Evolutionary conservation across 169 alveolate genomes (phyloP).

Genomic region (Plasmodium sp.): DNA sequence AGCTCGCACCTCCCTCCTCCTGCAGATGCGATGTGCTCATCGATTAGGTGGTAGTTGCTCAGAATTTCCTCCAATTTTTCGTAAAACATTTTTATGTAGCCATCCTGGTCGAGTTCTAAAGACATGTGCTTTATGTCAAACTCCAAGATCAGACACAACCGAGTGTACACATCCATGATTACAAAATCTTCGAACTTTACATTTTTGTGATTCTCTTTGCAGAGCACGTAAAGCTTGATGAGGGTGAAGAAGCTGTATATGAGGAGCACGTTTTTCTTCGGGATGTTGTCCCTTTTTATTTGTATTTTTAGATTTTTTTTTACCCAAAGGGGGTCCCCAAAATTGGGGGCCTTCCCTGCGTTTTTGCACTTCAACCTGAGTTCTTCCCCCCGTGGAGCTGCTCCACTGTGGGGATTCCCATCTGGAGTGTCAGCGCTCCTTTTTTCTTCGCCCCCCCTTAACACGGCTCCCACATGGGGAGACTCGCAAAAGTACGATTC

Average conservation of each 20-base stretch:
- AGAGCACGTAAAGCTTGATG: slow-evolving; percentile 24
- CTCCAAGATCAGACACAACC: slow-evolving; percentile 29
- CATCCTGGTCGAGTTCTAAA: slow-evolving; percentile 12
- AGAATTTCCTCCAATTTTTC: slow-evolving; percentile 6
- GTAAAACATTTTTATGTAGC: slow-evolving; percentile 31
- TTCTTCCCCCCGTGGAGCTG: background rate
- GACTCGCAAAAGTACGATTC: background rate
- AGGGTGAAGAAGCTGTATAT: slow-evolving; percentile 47
- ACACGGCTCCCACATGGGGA: background rate
- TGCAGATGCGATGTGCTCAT: slow-evolving; percentile 23
- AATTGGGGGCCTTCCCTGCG: background rate
- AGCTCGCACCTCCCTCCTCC: background rate
- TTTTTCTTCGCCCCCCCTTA: background rate
- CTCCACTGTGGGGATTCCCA: background rate
- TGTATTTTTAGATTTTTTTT: slow-evolving; percentile 3
- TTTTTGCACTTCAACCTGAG: background rate
- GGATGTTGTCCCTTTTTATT: slow-evolving; percentile 33
- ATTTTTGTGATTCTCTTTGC: slow-evolving; percentile 53
- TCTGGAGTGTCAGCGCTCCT: background rate
- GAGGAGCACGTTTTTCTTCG: slow-evolving; percentile 31
- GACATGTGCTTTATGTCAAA: slow-evolving; percentile 51
- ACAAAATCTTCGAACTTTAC: slow-evolving; percentile 55
- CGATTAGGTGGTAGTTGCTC: slow-evolving; percentile 2
- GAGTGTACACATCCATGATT: slow-evolving; percentile 31
- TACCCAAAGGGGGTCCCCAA: slow-evolving; percentile 5